These are phyloP conservation scores for Neolentinus lepideus DNA, from an alignment of 1,284 basidiomycete species.

Conservation along the genomic window DNA sequence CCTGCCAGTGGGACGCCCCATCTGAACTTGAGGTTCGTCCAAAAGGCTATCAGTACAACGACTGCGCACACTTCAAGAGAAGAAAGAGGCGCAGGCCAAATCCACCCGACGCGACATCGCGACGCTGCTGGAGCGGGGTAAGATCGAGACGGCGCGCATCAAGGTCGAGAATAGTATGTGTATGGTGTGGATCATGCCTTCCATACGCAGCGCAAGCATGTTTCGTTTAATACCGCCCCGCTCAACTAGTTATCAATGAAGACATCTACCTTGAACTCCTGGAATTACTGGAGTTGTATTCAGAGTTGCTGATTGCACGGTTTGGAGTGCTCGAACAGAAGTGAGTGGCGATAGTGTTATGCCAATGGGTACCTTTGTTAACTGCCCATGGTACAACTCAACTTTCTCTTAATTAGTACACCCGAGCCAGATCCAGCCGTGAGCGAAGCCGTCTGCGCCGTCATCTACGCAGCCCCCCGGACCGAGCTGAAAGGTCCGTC, in stretches of 20 bases:
- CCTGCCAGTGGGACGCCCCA: neutral
- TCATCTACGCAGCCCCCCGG: constrained; percentile 87
- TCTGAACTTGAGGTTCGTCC: constrained; percentile 3
- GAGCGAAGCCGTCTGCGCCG: constrained; percentile 66
- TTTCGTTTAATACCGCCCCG: constrained; percentile 1
- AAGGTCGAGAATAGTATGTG: constrained; percentile 73
- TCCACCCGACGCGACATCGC: constrained; percentile 74
- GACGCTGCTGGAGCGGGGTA: constrained; percentile 69
- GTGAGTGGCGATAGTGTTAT: constrained; percentile 32
- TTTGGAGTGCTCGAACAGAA: constrained; percentile 87
- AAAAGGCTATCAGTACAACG: constrained; percentile 85
- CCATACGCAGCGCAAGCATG: constrained; percentile 3
- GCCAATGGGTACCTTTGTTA: neutral
- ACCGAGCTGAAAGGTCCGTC: constrained; percentile 80
- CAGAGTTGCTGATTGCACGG: constrained; percentile 86
- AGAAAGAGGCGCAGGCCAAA: constrained; percentile 91
- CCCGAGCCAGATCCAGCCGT: constrained; percentile 82
- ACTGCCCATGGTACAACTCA: neutral
- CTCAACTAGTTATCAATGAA: constrained; percentile 67
- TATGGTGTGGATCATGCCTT: constrained; percentile 3
- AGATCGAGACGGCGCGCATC: constrained; percentile 77
- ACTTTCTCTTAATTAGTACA: constrained; percentile 33
- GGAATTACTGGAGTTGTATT: constrained; percentile 91
- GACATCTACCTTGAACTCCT: constrained; percentile 83
- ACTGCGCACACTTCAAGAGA: constrained; percentile 84